A percentile compares a stretch with the other conserved stretches of the same genome.
These are phyloP conservation scores for Margaritispora aquatica DNA, from an alignment of 495 filamentous ascomycete species.

Conservation along the genomic window DNA sequence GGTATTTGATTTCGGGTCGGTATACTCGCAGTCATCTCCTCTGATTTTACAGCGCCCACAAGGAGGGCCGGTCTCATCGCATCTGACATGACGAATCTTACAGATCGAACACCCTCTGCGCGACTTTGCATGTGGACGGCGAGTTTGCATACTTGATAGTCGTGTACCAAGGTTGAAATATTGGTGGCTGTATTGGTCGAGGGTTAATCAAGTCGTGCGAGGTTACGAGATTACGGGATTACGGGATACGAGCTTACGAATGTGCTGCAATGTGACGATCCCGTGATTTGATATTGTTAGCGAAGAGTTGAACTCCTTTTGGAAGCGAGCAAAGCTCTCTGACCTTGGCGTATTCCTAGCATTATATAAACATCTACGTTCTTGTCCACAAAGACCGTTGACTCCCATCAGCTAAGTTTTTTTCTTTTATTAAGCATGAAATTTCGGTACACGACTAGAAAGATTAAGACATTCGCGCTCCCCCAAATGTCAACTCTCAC, in stretches of 20 bases:
- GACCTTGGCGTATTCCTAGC: not conserved
- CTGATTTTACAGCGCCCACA: not conserved
- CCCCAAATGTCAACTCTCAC: not conserved
- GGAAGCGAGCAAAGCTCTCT: not conserved
- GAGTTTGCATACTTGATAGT: not conserved
- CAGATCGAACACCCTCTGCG: not conserved
- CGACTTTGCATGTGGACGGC: not conserved
- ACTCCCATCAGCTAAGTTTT: not conserved
- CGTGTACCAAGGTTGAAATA: not conserved
- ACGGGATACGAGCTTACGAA: not conserved
- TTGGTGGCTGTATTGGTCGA: not conserved
- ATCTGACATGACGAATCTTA: not conserved
- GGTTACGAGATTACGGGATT: not conserved
- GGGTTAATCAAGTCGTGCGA: not conserved
- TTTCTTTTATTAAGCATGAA: not conserved
- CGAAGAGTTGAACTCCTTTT: not conserved
- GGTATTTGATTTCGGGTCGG: not conserved
- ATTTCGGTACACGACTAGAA: not conserved
- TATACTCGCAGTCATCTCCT: not conserved
- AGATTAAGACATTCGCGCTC: not conserved
- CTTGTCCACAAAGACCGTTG: not conserved
- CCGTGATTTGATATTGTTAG: not conserved
- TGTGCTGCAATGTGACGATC: not conserved
- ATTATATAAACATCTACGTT: not conserved
- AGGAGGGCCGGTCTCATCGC: not conserved